Conservation (phyloP, 2,329 filamentous ascomycete genomes). For the Fusarium equiseti region DNA sequence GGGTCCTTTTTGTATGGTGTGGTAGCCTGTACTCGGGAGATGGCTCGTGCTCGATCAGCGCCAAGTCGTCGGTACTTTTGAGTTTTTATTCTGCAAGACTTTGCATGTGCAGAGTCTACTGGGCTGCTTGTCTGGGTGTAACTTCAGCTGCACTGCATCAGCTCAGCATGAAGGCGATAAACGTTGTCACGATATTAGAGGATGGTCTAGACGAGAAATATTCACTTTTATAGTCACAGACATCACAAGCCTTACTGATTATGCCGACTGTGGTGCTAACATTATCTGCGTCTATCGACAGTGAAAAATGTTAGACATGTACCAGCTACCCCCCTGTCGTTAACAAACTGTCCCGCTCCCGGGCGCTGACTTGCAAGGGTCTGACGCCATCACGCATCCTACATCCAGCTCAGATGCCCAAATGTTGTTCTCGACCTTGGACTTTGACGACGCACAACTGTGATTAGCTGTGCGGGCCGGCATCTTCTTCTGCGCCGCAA, state of each 20-base stretch:
- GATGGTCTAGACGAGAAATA: not conserved
- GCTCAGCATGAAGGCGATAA: not conserved
- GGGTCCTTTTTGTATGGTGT: constrained; percentile 20
- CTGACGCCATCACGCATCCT: constrained; percentile 48
- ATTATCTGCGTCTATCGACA: not conserved
- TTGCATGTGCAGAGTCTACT: constrained; percentile 4
- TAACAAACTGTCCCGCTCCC: constrained; percentile 23
- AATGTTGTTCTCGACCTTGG: constrained; percentile 31
- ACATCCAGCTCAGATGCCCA: constrained; percentile 31
- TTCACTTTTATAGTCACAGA: not conserved
- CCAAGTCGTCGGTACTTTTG: constrained; percentile 32
- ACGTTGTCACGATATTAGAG: not conserved
- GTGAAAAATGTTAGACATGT: constrained; percentile 15
- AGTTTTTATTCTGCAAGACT: constrained; percentile 2
- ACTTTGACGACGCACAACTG: constrained; percentile 38
- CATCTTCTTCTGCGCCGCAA: constrained; percentile 35
- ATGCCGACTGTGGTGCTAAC: not conserved
- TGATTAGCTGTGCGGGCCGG: constrained; percentile 42
- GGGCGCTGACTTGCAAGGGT: constrained; percentile 29
- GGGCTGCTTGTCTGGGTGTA: not conserved
- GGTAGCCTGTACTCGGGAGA: constrained; percentile 1
- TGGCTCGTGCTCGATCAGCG: constrained; percentile 39
- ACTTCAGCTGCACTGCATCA: not conserved
- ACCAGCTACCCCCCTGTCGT: constrained; percentile 32
- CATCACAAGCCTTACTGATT: not conserved